phyloP scores from a whole-genome alignment of 352 stramenopile species.

The Aphanomyces cochlioides region DNA sequence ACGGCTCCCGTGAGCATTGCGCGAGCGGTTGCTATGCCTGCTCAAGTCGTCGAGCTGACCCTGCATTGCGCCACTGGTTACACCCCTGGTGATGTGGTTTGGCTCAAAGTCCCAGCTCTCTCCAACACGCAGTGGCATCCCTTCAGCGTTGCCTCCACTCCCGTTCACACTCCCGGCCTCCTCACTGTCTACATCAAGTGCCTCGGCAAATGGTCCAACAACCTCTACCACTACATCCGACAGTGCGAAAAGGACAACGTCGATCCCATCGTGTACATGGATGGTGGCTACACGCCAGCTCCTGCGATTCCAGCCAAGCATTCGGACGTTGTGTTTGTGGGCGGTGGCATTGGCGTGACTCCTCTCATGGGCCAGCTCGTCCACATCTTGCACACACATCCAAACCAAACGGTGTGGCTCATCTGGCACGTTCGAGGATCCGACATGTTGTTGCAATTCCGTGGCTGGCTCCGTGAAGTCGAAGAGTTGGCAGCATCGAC shows the following conservation, averaged over 20 bases:
- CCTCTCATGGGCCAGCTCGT: conserved; percentile 23
- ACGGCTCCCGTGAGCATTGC: conserved; percentile 32
- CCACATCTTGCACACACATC: conserved; percentile 7
- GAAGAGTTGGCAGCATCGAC: not conserved
- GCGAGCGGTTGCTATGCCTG: conserved; percentile 34
- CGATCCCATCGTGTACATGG: conserved; percentile 34
- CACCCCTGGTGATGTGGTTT: conserved; percentile 36
- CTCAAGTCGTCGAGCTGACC: conserved; percentile 34
- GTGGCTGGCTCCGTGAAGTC: conserved; percentile 11
- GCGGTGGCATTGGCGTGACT: conserved; percentile 35
- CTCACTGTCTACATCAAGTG: conserved; percentile 37
- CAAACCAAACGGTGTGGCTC: conserved; percentile 19
- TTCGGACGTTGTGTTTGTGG: conserved; percentile 40
- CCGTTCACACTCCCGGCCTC: conserved; percentile 27
- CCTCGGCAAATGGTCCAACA: conserved; percentile 28
- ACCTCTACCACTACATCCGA: conserved; percentile 36
- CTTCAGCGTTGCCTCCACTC: conserved; percentile 36
- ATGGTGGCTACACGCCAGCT: conserved; percentile 37
- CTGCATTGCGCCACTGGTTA: conserved; percentile 28
- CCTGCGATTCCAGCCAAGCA: conserved; percentile 29
- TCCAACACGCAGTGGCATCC: conserved; percentile 39
- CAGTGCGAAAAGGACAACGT: conserved; percentile 34
- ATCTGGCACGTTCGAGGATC: conserved; percentile 18
- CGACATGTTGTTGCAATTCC: conserved; percentile 16
- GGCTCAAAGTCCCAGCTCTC: conserved; percentile 34